These are phyloP conservation scores for Nitzschia sp. DNA, from an alignment of 108 stramenopile genomes.

Conservation along the genomic window DNA sequence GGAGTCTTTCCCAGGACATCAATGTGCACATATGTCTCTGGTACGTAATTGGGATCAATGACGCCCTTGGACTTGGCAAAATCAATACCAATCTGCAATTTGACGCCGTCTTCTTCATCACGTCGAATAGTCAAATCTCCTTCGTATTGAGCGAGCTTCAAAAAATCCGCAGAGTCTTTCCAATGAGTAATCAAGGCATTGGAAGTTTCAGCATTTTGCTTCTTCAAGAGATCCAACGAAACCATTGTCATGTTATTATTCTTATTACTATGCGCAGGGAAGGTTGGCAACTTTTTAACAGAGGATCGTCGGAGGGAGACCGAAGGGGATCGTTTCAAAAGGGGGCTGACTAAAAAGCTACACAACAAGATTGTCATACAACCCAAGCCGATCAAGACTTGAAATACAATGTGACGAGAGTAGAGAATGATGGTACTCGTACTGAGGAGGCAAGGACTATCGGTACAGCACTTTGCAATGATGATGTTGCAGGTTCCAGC, in stretches of 20 bases:
- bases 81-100: slow-evolving; percentile 75
- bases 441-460: too few relatives aligned
- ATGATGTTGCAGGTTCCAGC: too few relatives aligned
- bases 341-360: background rate
- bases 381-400: background rate
- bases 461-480: too few relatives aligned
- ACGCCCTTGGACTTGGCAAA: slow-evolving; percentile 84
- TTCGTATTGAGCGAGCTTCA: slow-evolving; percentile 46
- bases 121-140: slow-evolving; percentile 62
- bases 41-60: slow-evolving; percentile 71
- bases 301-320: background rate
- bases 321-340: too few relatives aligned
- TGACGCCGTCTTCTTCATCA: slow-evolving; percentile 77
- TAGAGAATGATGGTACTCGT: background rate
- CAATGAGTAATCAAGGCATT: slow-evolving; percentile 72
- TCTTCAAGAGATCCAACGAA: slow-evolving; percentile 42
- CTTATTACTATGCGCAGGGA: background rate
- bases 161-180: slow-evolving; percentile 38
- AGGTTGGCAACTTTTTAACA: too few relatives aligned
- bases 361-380: background rate
- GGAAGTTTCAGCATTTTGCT: slow-evolving; percentile 83
- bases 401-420: background rate
- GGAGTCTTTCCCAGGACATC: slow-evolving; percentile 89
- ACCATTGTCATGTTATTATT: slow-evolving; percentile 22
- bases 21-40: slow-evolving; percentile 71